These are phyloP conservation scores for Corynespora cassiicola DNA, from an alignment of 2,329 filamentous ascomycete species.

Conservation along the genomic window DNA sequence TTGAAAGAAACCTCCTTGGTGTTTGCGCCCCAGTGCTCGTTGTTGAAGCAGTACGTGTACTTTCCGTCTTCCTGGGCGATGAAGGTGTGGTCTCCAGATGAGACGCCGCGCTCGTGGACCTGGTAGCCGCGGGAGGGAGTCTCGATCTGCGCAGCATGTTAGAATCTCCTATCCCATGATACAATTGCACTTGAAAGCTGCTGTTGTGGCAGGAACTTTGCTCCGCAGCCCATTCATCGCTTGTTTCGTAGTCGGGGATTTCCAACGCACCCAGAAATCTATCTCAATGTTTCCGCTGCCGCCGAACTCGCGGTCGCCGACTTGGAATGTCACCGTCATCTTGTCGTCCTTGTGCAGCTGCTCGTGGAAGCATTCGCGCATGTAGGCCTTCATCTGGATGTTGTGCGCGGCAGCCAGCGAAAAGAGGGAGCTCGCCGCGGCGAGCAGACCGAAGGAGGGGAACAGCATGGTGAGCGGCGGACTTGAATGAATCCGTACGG, in stretches of 20 bases:
- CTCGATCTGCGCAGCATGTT: conserved; percentile 70
- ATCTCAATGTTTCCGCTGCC: conserved; percentile 93
- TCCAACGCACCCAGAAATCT: conserved; percentile 92
- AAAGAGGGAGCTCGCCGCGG: conserved; percentile 62
- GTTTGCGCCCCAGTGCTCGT: conserved; percentile 95
- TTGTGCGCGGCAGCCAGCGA: conserved; percentile 81
- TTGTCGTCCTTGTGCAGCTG: conserved; percentile 88
- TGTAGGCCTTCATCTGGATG: conserved; percentile 92
- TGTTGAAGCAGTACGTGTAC: conserved; percentile 98
- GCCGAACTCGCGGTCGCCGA: conserved; percentile 95
- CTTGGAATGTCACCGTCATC: conserved; percentile 99
- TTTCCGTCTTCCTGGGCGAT: conserved; percentile 84
- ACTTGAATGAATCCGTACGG: too few relatives aligned
- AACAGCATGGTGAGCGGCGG: conserved; percentile 48
- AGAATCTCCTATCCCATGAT: neutral
- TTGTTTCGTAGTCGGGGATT: conserved; percentile 2
- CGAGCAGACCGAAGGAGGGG: conserved; percentile 44
- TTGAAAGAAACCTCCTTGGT: conserved; percentile 99
- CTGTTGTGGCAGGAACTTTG: too few relatives aligned
- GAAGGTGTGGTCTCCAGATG: conserved; percentile 93
- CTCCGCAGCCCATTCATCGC: neutral
- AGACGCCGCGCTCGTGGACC: conserved; percentile 79
- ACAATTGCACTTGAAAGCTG: conserved; percentile 1
- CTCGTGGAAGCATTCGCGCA: conserved; percentile 98
- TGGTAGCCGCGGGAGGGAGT: conserved; percentile 79